A percentile compares a stretch with the other conserved stretches of the same genome.
Evolutionary conservation across 257 asterid genomes (phyloP).

Genomic region (Solanum microdontum): DNA sequence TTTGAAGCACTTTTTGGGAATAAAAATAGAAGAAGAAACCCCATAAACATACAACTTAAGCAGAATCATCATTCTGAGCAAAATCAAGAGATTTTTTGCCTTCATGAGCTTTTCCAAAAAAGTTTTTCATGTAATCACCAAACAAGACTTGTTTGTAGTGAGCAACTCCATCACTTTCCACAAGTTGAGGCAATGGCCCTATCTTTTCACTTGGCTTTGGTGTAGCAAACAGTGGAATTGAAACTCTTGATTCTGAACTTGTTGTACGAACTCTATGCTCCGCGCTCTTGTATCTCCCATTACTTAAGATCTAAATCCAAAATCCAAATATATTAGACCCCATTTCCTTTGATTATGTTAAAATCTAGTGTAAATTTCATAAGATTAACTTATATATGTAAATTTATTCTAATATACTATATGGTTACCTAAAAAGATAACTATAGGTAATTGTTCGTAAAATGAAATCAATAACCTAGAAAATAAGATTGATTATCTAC

Average conservation of each 20-base stretch:
- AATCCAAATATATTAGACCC: not conserved
- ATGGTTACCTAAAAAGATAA: not conserved
- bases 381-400: not conserved
- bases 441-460: not conserved
- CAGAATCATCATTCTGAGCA: not conserved
- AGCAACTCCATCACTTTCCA: constrained; percentile 14
- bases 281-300: constrained; percentile 30
- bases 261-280: constrained; percentile 32
- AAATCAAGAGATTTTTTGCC: constrained; percentile 27
- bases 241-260: constrained; percentile 22
- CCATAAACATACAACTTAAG: not conserved
- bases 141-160: constrained; percentile 14
- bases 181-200: constrained; percentile 22
- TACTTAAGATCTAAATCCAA: constrained; percentile 19
- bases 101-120: constrained; percentile 22
- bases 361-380: not conserved
- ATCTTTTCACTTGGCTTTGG: constrained; percentile 17
- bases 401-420: not conserved
- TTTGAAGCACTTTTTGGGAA: not conserved
- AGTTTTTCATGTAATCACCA: constrained; percentile 25
- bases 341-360: not conserved
- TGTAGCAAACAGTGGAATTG: constrained; percentile 20
- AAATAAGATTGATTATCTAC: not conserved
- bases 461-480: not conserved
- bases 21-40: not conserved